Base-by-base conservation (phyloP, 495 filamentous ascomycete species). In the Collariella sp. region DNA sequence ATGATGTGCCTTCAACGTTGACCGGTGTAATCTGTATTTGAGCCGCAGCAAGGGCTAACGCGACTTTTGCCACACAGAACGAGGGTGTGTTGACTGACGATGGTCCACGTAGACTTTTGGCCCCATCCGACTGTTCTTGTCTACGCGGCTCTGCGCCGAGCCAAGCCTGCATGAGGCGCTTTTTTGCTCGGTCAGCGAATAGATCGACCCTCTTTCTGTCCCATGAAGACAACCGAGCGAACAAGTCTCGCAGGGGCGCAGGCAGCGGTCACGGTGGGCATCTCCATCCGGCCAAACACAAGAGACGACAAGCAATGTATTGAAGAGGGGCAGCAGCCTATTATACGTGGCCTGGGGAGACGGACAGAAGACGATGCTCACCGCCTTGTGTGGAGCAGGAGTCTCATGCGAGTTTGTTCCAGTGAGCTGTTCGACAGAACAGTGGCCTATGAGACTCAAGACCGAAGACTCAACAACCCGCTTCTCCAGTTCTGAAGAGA, bases 301-400 rank as follows among this genome's bases (percentile, higher is more conserved):
- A 41, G 35, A 38, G 24, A 33, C 23, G 34, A n/a, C 7, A 20
- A 22, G 42, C 34, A 23, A 22, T n/a, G 35, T 40, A 42, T 54
- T 33, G 51, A 16, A 16, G 43, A 22, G 34, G 18, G 13, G 18
- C 6, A 31, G 33, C 20, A 34, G 35, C 42, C 34, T 46, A 40
- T 54, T 54, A 54, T 54, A 54, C 23, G 34, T 38, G n/a, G 24
- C 51, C 20, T 38, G 7, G 26, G 15, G 33, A 53, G 22, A n/a
- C 29, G 13, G 19, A 36, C n/a, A 1, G 33, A 13, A 12, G 5
- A 23, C 7, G 4, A 22, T 1, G 4, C 41, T 41, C 46, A 54
- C 51, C 51, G 51, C 51, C 18, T 19, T 18, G 7, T 23, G 23
- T 45, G 22, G 31, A 29, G 20, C 15, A 22, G 38, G 13, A 45